These are phyloP conservation scores for Hanseniaspora valbyensis DNA, from an alignment of 805 yeast genomes.

Conservation along the genomic window DNA sequence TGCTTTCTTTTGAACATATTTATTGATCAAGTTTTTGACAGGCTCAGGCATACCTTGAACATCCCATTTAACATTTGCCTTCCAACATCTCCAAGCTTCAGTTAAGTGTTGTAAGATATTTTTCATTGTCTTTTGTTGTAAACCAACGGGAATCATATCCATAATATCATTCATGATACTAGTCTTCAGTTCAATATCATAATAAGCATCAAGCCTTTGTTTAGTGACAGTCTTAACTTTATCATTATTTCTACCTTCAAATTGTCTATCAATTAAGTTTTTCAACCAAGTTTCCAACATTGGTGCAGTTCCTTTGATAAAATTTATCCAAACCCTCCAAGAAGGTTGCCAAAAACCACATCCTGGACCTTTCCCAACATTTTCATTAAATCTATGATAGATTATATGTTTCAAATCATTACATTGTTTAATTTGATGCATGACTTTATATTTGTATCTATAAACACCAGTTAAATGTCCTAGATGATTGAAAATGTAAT, in stretches of 20 bases:
- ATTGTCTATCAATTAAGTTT: conserved; percentile 79
- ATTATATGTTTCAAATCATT: conserved; percentile 90
- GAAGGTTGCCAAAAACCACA: conserved; percentile 99
- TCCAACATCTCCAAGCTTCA: conserved; percentile 99
- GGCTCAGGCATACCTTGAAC: conserved; percentile 95
- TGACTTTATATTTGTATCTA: conserved; percentile 90
- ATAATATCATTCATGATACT: conserved; percentile 91
- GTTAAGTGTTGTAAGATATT: conserved; percentile 85
- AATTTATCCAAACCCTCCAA: conserved; percentile 93
- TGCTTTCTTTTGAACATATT: conserved; percentile 89
- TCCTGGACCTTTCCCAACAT: conserved; percentile 96
- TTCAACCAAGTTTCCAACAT: conserved; percentile 91
- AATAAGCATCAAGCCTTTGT: conserved; percentile 89
- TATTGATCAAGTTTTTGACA: conserved; percentile 69
- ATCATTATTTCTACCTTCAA: conserved; percentile 91
- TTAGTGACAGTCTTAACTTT: conserved; percentile 89
- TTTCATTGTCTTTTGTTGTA: conserved; percentile 75
- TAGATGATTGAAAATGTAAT: conserved; percentile 80
- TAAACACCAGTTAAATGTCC: conserved; percentile 96
- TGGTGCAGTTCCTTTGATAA: conserved; percentile 85
- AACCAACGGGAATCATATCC: conserved; percentile 94
- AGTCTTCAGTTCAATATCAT: conserved; percentile 84
- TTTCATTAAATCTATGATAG: conserved; percentile 67
- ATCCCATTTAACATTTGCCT: conserved; percentile 95
- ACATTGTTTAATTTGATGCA: conserved; percentile 95